Evolutionary conservation across 176 grass and related monocot species (phyloP), one percentile per base, ranked within the genome.

Genomic region (Guadua angustifolia): DNA sequence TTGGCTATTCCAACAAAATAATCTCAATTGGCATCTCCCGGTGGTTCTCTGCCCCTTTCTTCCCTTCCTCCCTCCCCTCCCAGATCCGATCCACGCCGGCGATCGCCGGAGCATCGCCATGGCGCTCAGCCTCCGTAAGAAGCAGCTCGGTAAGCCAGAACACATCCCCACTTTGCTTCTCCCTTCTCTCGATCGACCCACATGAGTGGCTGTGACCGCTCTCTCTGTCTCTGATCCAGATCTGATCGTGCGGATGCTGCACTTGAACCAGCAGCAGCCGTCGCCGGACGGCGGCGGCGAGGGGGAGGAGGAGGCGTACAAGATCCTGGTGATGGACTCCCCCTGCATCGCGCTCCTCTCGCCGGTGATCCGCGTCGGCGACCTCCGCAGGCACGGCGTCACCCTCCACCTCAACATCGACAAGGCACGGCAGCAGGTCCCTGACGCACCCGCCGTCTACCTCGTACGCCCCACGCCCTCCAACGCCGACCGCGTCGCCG

Each of bases 301-400:
- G 2, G 91, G 80, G 0, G 86, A 83, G 55, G 89, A 92, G 62
- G 95, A 95, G 61, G 92, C 94, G 3, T 98, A 95, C 93, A 98
- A 98, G 85, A 95, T 98, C 82, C 93, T 98, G 77, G 86, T 94
- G 73, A 98, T 98, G 95, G 89, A 98, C 39, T 65, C 67, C 64
- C 81, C 91, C 64, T 98, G 95, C 65, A 59, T 92, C 74, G 75
- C 70, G 46, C 76, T 98, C 43, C 91, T 98, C 56, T 93, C 95
- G 6, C 95, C 95, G 43, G 83, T 95, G 84, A 78, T 98, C 83
- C 89, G 65, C 39, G 91, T 98, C 33, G 80, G 68, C n/a, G 93
- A 95, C 69, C 87, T 98, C 39, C 89, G 95, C 79, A 82, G 68
- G 50, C 95, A 98, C 82, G 93, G 93, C 32, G 88, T 97, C 58